These are phyloP conservation scores for Begonia masoniana DNA, from an alignment of 306 rosid species.

Conservation along the genomic window DNA sequence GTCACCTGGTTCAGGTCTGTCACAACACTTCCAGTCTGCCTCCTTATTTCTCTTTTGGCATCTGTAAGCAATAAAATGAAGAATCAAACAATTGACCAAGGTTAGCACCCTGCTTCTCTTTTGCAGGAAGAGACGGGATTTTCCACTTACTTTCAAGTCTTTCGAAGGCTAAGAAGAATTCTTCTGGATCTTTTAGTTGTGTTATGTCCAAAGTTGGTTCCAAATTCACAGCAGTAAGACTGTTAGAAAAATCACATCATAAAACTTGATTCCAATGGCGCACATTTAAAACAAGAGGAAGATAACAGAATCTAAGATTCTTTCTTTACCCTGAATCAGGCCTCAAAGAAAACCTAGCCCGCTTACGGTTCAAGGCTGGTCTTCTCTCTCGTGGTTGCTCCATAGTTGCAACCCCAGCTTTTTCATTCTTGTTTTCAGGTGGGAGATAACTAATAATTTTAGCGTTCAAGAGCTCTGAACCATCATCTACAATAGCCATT, in stretches of 20 bases:
- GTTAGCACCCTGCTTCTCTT: neutral
- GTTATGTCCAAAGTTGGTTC: conserved; percentile 35
- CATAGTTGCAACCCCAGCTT: conserved; percentile 14
- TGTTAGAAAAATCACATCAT: conserved; percentile 15
- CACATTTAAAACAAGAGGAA: too few relatives aligned
- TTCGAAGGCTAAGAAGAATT: conserved; percentile 51
- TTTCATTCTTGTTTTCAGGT: conserved; percentile 11
- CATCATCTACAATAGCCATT: conserved; percentile 20
- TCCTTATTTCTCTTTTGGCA: conserved; percentile 64
- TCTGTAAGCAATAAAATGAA: conserved; percentile 27
- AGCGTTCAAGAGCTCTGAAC: conserved; percentile 16
- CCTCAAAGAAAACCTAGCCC: conserved; percentile 47
- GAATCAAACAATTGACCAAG: neutral
- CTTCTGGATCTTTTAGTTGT: conserved; percentile 43
- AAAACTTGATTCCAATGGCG: neutral
- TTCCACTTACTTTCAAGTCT: conserved; percentile 48
- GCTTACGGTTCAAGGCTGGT: conserved; percentile 61
- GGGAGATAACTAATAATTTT: conserved; percentile 7
- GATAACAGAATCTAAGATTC: too few relatives aligned
- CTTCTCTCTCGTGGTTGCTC: conserved; percentile 49
- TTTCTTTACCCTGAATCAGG: conserved; percentile 35
- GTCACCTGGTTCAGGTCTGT: conserved; percentile 27
- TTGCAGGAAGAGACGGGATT: conserved; percentile 3
- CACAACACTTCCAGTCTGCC: conserved; percentile 31
- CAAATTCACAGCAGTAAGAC: conserved; percentile 38